Base-by-base conservation (phyloP, 2,329 filamentous ascomycete species). In the Aureobasidium sp. region DNA sequence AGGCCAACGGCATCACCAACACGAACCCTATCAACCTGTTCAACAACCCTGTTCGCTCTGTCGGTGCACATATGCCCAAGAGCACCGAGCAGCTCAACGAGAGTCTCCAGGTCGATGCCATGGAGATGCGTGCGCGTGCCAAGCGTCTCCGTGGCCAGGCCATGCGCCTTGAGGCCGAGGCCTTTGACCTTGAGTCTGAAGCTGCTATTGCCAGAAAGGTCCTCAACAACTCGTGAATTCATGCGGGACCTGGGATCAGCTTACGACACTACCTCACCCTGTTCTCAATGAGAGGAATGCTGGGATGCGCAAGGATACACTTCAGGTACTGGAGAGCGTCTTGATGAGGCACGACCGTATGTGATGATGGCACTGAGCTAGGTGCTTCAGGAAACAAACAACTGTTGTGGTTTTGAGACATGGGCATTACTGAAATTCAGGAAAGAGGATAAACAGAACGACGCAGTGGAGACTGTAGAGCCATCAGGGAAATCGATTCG, bases 151-250 rank as follows among this genome's bases (percentile, higher is more conserved):
- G 56, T 14, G 17, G 47, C 29, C 55, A 60, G 25, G 55, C 62
- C 12, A 44, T 62, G 47, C 62, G 48, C 15, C 57, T 64, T 17
- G 61, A 65, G 60, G 55, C 47, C 17, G 39, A 64, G 51, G 62
- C 60, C 1, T 37, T 48, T 9, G 55, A 63, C 7, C 34, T 64
- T 14, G 29, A 45, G 9, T n/a, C 34, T 12, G 42, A 39, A 22
- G 42, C 42, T n/a, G 31, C 31, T 31, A 25, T 57, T 2, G 22
- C 36, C 47, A 55, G 51, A 53, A 29, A 39, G 37, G 36, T n/a
- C 1, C 41, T 36, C 11, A 45, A 45, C 17, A 15, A 12, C 14
- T 41, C 9, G 12, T 55, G 31, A 55, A 9, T 11, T 22, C 14
- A 22, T 5, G 12, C 9, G 11, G 20, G 7, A 27, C 14, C 12